phyloP scores from a whole-genome alignment of 2,329 filamentous ascomycete genomes.

The Aaosphaeria arxii region DNA sequence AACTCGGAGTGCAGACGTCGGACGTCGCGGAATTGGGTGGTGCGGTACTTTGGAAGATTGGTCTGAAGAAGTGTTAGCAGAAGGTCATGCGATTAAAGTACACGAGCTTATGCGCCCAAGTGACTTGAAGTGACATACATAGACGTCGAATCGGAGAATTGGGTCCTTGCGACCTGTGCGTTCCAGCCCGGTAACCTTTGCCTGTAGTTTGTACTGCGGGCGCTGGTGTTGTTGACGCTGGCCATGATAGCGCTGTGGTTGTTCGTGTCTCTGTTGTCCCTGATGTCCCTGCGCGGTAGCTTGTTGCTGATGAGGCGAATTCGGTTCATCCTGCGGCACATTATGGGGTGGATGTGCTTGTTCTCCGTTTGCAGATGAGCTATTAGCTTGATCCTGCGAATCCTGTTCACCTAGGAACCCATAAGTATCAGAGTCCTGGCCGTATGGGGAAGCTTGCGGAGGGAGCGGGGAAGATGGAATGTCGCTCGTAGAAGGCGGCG shows the following conservation, averaged over 20 bases:
- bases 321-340: constrained; percentile 23
- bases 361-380: constrained; percentile 32
- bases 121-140: constrained; percentile 62
- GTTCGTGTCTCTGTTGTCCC: constrained; percentile 38
- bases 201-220: constrained; percentile 81
- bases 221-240: constrained; percentile 42
- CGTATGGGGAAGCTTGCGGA: constrained; percentile 39
- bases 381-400: constrained; percentile 21
- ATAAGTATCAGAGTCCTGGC: constrained; percentile 30
- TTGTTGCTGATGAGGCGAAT: constrained; percentile 37
- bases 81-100: too few relatives aligned
- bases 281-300: constrained; percentile 31
- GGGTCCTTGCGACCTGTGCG: constrained; percentile 93
- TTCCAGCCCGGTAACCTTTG: constrained; percentile 91
- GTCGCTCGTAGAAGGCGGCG: constrained; percentile 43
- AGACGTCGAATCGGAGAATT: constrained; percentile 90
- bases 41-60: constrained; percentile 96
- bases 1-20: constrained; percentile 95
- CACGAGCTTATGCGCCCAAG: too few relatives aligned
- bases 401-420: constrained; percentile 33
- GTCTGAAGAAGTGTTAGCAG: constrained; percentile 60
- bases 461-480: constrained; percentile 40
- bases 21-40: constrained; percentile 96
- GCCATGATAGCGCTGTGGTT: constrained; percentile 47
- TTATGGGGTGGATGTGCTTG: constrained; percentile 38